Evolutionary conservation across 192 early-diverging fungal genomes (phyloP).

Genomic region (Umbelopsis sp.): DNA sequence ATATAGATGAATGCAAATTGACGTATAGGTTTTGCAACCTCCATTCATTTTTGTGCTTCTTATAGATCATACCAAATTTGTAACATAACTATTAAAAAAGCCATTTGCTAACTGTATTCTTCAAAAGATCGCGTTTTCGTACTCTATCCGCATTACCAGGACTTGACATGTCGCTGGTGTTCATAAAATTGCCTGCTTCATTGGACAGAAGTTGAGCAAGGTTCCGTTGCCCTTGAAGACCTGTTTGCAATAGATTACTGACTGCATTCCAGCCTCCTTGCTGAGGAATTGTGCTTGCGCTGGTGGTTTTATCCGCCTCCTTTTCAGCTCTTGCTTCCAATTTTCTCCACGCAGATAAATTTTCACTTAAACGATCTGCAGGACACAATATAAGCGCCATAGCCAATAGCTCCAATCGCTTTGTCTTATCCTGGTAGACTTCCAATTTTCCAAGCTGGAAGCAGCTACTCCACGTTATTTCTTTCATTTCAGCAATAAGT

Average conservation of each 20-base stretch:
- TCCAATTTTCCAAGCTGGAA: constrained; percentile 48
- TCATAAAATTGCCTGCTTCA: constrained; percentile 5
- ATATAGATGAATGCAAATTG: background rate
- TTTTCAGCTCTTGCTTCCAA: constrained; percentile 31
- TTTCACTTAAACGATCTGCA: constrained; percentile 42
- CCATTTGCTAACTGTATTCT: constrained; percentile 44
- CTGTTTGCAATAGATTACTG: constrained; percentile 27
- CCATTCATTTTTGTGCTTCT: background rate
- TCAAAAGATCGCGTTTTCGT: constrained; percentile 46
- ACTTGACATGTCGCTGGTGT: background rate
- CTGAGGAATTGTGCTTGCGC: background rate
- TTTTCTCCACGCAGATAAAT: constrained; percentile 47
- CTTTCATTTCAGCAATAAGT: constrained; percentile 29
- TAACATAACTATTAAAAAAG: constrained; percentile 30
- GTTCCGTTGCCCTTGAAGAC: constrained; percentile 27
- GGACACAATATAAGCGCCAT: constrained; percentile 61
- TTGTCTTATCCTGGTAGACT: constrained; percentile 42
- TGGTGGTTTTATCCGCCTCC: constrained; percentile 5
- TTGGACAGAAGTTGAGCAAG: constrained; percentile 28
- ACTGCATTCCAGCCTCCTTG: constrained; percentile 13
- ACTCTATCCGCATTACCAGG: constrained; percentile 23
- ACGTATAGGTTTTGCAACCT: background rate
- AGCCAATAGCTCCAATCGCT: constrained; percentile 53
- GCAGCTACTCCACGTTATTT: constrained; percentile 44
- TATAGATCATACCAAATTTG: background rate